Percentiles rank a stretch among this genome's conserved stretches.
Evolutionary conservation across 1,139 yeast genomes (phyloP).

Genomic region (Arxiozyma bovina): DNA sequence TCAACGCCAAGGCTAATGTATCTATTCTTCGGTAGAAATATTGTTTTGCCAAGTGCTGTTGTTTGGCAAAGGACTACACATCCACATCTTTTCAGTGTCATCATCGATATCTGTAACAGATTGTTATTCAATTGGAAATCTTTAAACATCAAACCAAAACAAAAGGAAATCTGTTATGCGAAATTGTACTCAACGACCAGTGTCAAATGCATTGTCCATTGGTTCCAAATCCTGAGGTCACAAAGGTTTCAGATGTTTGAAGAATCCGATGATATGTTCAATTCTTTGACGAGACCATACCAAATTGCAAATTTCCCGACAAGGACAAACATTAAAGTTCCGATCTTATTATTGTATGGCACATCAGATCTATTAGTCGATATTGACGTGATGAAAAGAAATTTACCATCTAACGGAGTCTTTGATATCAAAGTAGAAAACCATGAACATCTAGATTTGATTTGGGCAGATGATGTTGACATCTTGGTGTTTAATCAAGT

Average conservation of each 20-base stretch:
- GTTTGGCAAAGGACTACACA: slow-evolving; percentile 80
- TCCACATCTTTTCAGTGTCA: slow-evolving; percentile 68
- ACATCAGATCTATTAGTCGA: slow-evolving; percentile 75
- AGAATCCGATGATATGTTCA: slow-evolving; percentile 39
- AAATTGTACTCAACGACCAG: slow-evolving; percentile 86
- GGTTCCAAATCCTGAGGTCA: slow-evolving; percentile 89
- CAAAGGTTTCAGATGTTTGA: slow-evolving; percentile 83
- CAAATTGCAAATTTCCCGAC: slow-evolving; percentile 43
- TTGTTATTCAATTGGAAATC: slow-evolving; percentile 74
- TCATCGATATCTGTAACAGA: slow-evolving; percentile 62
- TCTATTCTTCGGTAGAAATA: slow-evolving; percentile 63
- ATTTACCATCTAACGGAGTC: slow-evolving; percentile 29
- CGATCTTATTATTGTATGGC: slow-evolving; percentile 73
- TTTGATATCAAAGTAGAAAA: slow-evolving; percentile 30
- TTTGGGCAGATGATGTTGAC: slow-evolving; percentile 75
- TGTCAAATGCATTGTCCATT: slow-evolving; percentile 86
- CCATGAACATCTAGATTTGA: slow-evolving; percentile 78
- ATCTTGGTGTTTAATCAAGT: slow-evolving; percentile 48
- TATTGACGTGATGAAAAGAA: slow-evolving; percentile 54
- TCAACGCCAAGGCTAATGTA: slow-evolving; percentile 72
- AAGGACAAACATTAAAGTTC: slow-evolving; percentile 53
- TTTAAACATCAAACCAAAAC: slow-evolving; percentile 55
- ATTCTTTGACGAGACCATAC: slow-evolving; percentile 38
- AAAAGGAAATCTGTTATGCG: slow-evolving; percentile 68
- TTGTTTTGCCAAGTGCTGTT: slow-evolving; percentile 64